phyloP scores from a whole-genome alignment of 257 asterid species.

The Nicotiana tomentosiformis region DNA sequence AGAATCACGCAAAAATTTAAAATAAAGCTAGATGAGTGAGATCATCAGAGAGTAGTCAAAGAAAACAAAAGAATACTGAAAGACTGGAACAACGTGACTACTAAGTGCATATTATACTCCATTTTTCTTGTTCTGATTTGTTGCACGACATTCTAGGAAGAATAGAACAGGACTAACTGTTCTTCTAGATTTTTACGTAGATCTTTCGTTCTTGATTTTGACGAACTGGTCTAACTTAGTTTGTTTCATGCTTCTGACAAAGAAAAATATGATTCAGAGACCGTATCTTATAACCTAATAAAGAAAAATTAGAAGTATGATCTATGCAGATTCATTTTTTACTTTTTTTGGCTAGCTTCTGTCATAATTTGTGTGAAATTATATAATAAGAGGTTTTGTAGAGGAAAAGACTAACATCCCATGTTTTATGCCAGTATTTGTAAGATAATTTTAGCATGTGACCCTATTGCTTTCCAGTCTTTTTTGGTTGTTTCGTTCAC shows the following conservation, averaged over 20 bases:
- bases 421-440: not conserved
- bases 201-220: not conserved
- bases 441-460: slow-evolving; percentile 21
- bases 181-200: not conserved
- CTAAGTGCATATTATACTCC: not conserved
- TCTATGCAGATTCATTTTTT: not conserved
- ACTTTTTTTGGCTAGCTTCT: not conserved
- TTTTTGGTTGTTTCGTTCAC: not conserved
- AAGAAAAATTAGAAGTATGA: not conserved
- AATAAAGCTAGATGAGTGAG: slow-evolving; percentile 16
- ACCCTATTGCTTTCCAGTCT: not conserved
- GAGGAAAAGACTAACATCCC: not conserved
- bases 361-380: not conserved
- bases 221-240: not conserved
- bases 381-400: not conserved
- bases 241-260: slow-evolving; percentile 29
- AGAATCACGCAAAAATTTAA: slow-evolving; percentile 41
- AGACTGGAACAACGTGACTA: not conserved
- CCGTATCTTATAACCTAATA: not conserved
- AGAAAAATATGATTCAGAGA: not conserved
- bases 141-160: slow-evolving; percentile 16
- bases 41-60: slow-evolving; percentile 8
- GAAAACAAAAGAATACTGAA: not conserved
- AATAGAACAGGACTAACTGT: not conserved
- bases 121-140: not conserved